Conservation (phyloP, 805 yeast genomes). For the Ascoidea rubescens region DNA sequence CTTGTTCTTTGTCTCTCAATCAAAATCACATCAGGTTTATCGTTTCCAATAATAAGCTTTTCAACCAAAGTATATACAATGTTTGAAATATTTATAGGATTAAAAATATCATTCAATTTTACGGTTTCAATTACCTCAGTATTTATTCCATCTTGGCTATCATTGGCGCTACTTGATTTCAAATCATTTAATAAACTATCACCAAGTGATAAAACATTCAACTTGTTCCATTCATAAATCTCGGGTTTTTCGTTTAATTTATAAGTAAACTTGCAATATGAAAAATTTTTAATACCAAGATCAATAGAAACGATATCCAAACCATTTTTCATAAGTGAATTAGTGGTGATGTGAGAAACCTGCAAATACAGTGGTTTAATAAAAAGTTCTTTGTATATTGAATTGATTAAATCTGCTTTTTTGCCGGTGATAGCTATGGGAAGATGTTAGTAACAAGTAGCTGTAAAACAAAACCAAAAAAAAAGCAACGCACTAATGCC, state of each 20-base stretch:
- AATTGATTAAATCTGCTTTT: too few relatives aligned
- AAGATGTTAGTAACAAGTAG: too few relatives aligned
- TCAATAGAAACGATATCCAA: slow-evolving; percentile 5
- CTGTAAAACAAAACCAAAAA: too few relatives aligned
- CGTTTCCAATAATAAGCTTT: neutral
- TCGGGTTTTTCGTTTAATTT: neutral
- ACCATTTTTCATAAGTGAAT: neutral
- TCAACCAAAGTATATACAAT: slow-evolving; percentile 1
- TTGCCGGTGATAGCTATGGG: too few relatives aligned
- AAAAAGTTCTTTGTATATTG: too few relatives aligned
- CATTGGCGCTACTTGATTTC: neutral
- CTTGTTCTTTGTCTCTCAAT: slow-evolving; percentile 8
- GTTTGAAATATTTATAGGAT: slow-evolving; percentile 1
- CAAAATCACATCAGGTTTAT: slow-evolving; percentile 2
- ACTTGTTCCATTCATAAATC: slow-evolving; percentile 7
- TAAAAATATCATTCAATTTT: too few relatives aligned
- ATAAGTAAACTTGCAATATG: slow-evolving; percentile 6
- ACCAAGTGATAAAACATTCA: slow-evolving; percentile 1
- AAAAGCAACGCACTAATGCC: too few relatives aligned
- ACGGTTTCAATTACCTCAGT: neutral
- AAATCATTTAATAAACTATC: neutral
- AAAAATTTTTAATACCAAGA: slow-evolving; percentile 8
- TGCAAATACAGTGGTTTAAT: too few relatives aligned
- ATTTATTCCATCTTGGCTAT: neutral
- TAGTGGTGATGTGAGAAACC: too few relatives aligned